These are phyloP conservation scores for Rhododendron mucronatum DNA, from an alignment of 148 eudicot genomes.

Conservation along the genomic window DNA sequence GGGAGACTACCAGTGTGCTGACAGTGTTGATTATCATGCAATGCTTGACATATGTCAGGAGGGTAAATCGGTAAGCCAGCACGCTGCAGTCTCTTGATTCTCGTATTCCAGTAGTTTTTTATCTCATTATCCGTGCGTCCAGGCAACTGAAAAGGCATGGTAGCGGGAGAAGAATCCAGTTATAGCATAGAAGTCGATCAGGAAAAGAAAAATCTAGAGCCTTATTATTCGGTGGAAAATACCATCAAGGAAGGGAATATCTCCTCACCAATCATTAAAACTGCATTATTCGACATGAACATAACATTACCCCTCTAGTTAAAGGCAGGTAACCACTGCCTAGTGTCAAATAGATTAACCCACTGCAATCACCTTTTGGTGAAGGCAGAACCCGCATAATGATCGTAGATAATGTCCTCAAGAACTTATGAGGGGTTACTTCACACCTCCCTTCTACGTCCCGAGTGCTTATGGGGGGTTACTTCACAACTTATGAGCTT, in stretches of 20 bases:
- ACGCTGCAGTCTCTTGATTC: slow-evolving; percentile 28
- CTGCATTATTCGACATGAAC: background rate
- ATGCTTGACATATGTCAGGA: slow-evolving; percentile 21
- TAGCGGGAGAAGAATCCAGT: background rate
- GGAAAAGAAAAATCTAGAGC: background rate
- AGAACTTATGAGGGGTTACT: background rate
- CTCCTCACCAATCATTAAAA: background rate
- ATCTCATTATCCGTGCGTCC: slow-evolving; percentile 32
- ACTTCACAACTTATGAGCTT: background rate
- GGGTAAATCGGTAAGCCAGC: slow-evolving; percentile 32
- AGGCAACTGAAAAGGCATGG: slow-evolving; percentile 20
- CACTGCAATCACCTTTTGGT: background rate
- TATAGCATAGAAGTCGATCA: background rate
- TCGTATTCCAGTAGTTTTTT: slow-evolving; percentile 28
- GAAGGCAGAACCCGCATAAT: background rate
- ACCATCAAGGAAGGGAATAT: background rate
- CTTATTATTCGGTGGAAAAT: background rate
- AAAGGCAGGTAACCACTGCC: background rate
- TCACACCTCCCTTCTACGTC: background rate
- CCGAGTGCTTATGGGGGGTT: background rate
- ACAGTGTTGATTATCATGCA: slow-evolving; percentile 16
- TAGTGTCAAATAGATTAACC: background rate
- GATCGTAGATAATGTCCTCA: background rate
- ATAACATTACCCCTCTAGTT: background rate
- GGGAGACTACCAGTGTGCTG: background rate